phyloP scores from a whole-genome alignment of 805 yeast genomes.

The Maudiozyma bulderi region DNA sequence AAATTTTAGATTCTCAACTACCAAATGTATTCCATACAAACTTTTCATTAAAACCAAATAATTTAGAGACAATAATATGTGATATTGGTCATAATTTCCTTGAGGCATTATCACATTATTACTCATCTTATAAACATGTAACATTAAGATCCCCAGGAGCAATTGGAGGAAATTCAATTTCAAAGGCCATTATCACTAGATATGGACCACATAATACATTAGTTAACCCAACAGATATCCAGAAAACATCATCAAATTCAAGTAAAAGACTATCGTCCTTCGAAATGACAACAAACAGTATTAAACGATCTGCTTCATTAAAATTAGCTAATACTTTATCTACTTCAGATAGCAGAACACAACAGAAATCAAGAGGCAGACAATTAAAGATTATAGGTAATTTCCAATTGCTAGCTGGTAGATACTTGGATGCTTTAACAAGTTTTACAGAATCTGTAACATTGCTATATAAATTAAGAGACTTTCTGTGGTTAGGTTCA shows the following conservation, averaged over 20 bases:
- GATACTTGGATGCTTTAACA: conserved; percentile 56
- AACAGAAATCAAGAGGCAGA: conserved; percentile 55
- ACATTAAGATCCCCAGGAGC: conserved; percentile 77
- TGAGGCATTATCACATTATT: conserved; percentile 53
- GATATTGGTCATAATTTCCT: conserved; percentile 61
- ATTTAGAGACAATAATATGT: conserved; percentile 57
- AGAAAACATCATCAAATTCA: conserved; percentile 5
- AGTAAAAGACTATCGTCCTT: conserved; percentile 16
- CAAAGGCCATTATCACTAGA: conserved; percentile 28
- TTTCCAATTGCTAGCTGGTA: conserved; percentile 72
- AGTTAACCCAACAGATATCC: conserved; percentile 1
- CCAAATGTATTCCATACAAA: conserved; percentile 7
- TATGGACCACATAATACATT: conserved; percentile 5
- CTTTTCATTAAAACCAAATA: conserved; percentile 11
- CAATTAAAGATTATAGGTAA: conserved; percentile 68
- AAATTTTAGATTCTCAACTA: not conserved
- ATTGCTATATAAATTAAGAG: conserved; percentile 51
- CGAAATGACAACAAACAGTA: conserved; percentile 29
- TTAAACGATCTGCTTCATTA: conserved; percentile 26
- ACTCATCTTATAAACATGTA: conserved; percentile 65
- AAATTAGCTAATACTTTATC: conserved; percentile 28
- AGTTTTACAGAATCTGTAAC: conserved; percentile 67
- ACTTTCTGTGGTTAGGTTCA: conserved; percentile 80
- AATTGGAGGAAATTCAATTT: conserved; percentile 41
- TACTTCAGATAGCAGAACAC: conserved; percentile 28